Evolutionary conservation across 2,329 filamentous ascomycete genomes (phyloP).

Genomic region (Davidsoniella australis): DNA sequence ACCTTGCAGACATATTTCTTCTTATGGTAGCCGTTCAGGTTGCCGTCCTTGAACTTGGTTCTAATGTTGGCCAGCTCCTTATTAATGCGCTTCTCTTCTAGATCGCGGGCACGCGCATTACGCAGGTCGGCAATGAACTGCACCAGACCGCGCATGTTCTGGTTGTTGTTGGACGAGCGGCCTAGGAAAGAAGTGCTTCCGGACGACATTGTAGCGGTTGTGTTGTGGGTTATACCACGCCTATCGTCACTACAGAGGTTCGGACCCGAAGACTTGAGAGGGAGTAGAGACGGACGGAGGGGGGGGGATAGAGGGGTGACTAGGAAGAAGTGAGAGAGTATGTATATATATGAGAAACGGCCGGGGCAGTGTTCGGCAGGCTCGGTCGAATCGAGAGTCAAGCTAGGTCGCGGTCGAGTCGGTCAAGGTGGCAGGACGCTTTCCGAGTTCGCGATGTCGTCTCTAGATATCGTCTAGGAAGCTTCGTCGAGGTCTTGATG

Average conservation of each 20-base stretch:
- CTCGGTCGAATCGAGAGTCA: not conserved
- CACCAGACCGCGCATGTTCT: slow-evolving; percentile 68
- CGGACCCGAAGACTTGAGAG: not conserved
- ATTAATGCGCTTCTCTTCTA: slow-evolving; percentile 98
- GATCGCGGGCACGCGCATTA: slow-evolving; percentile 83
- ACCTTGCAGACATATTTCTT: slow-evolving; percentile 99
- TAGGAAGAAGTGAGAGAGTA: no score
- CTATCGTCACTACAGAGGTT: not conserved
- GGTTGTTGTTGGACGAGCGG: slow-evolving; percentile 46
- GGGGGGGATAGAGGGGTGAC: not conserved
- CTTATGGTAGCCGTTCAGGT: slow-evolving; percentile 89
- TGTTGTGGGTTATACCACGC: not conserved
- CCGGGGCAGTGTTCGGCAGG: not conserved
- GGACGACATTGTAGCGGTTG: slow-evolving; percentile 31
- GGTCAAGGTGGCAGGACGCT: no score
- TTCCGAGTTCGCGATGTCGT: no score
- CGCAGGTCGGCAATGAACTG: slow-evolving; percentile 96
- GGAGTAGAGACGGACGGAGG: not conserved
- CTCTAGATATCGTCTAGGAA: no score
- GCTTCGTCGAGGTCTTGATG: no score
- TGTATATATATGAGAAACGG: not conserved
- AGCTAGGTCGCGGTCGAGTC: no score
- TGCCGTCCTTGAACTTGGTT: slow-evolving; percentile 95
- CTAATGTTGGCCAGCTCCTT: slow-evolving; percentile 97
- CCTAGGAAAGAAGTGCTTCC: slow-evolving; percentile 44